These are phyloP conservation scores for Westerdykella aurantiaca DNA, from an alignment of 2,329 filamentous ascomycete species.

Conservation along the genomic window DNA sequence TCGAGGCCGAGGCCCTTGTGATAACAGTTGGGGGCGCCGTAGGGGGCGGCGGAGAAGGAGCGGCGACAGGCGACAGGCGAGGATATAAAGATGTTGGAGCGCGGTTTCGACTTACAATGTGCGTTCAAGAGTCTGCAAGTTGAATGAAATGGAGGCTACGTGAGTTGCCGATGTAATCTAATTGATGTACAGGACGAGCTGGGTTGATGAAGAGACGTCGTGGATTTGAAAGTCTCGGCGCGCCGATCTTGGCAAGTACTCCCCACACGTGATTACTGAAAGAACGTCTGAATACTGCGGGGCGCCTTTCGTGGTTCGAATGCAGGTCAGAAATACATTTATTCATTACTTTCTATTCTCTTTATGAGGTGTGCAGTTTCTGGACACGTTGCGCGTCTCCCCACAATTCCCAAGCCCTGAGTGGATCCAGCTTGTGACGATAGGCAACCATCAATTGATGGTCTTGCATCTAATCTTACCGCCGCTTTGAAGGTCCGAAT, in stretches of 20 bases:
- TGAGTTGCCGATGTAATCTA: slow-evolving; percentile 34
- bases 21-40: slow-evolving; percentile 13
- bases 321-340: no score
- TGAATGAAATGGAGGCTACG: slow-evolving; percentile 30
- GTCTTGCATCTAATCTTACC: no score
- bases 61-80: slow-evolving; percentile 7
- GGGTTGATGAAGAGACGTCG: slow-evolving; percentile 31
- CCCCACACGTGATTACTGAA: slow-evolving; percentile 25
- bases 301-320: no score
- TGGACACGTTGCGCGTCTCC: no score
- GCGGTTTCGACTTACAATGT: slow-evolving; percentile 25
- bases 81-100: slow-evolving; percentile 5
- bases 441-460: no score
- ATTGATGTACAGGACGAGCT: slow-evolving; percentile 37
- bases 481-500: no score
- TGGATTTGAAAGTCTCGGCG: slow-evolving; percentile 23
- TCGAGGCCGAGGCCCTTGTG: slow-evolving; percentile 19
- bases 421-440: no score
- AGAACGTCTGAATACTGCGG: neutral
- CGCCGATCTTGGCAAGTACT: slow-evolving; percentile 20
- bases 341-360: no score
- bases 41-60: slow-evolving; percentile 11
- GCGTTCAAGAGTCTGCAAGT: slow-evolving; percentile 32
- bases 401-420: no score
- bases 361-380: no score